Evolutionary conservation across 306 rosid species (phyloP).

Genomic region (Sicyos baderoa): DNA sequence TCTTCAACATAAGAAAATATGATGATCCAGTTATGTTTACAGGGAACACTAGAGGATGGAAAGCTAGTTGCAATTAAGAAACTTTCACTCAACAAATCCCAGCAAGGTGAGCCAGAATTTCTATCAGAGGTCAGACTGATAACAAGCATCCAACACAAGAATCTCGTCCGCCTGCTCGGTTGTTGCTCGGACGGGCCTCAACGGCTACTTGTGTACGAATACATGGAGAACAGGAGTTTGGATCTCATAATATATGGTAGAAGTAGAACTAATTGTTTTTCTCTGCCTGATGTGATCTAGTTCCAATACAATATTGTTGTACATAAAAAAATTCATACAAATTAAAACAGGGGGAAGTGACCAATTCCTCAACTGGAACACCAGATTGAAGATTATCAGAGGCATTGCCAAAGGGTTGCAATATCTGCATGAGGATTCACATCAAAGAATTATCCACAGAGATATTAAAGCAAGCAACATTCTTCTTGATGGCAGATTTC

Average conservation of each 20-base stretch:
- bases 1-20: background rate
- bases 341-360: slow-evolving; percentile 40
- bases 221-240: slow-evolving; percentile 72
- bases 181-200: slow-evolving; percentile 78
- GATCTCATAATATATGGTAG: slow-evolving; percentile 66
- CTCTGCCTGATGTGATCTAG: slow-evolving; percentile 11
- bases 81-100: slow-evolving; percentile 65
- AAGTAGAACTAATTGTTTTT: slow-evolving; percentile 36
- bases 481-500: slow-evolving; percentile 81
- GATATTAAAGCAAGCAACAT: too few relatives aligned
- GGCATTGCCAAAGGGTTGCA: slow-evolving; percentile 87
- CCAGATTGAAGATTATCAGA: slow-evolving; percentile 61
- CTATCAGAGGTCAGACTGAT: slow-evolving; percentile 74
- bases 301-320: slow-evolving; percentile 11
- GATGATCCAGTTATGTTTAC: slow-evolving; percentile 8
- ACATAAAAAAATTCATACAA: too few relatives aligned
- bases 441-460: slow-evolving; percentile 73
- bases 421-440: slow-evolving; percentile 85
- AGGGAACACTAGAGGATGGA: slow-evolving; percentile 74
- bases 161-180: slow-evolving; percentile 75
- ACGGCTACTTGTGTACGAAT: slow-evolving; percentile 78
- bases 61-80: slow-evolving; percentile 63
- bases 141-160: slow-evolving; percentile 85
- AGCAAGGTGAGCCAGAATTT: slow-evolving; percentile 81
- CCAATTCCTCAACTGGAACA: slow-evolving; percentile 57